These are phyloP conservation scores for Lactuca saligna DNA, from an alignment of 129 eudicot species.

Conservation along the genomic window DNA sequence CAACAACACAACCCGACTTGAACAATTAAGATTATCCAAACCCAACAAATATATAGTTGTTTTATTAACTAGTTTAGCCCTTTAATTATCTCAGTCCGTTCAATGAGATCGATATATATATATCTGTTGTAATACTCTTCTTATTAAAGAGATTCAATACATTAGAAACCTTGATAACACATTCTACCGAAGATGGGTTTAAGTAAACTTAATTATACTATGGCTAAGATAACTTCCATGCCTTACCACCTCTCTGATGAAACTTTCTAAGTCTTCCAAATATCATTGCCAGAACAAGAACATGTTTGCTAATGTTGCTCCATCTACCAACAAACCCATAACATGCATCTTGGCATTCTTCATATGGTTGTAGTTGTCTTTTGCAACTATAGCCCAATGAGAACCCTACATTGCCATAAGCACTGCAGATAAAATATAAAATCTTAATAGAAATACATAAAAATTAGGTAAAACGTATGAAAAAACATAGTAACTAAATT, in stretches of 20 bases:
- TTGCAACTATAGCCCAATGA: constrained; percentile 46
- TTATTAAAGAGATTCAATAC: too few species aligned
- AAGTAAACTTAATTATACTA: background rate
- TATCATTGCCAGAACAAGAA: constrained; percentile 43
- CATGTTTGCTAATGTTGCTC: constrained; percentile 34
- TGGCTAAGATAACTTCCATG: constrained; percentile 16
- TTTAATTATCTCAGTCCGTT: too few species aligned
- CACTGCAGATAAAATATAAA: constrained; percentile 19
- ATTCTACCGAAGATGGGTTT: too few species aligned
- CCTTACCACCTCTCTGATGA: constrained; percentile 35
- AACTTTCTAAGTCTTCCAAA: constrained; percentile 52
- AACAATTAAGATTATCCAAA: too few species aligned
- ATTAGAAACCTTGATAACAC: too few species aligned
- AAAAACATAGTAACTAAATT: background rate
- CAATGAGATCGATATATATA: too few species aligned
- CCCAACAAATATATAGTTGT: too few species aligned
- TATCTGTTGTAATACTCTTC: too few species aligned
- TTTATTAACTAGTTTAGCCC: too few species aligned
- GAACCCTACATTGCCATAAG: constrained; percentile 48
- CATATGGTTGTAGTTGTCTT: constrained; percentile 23
- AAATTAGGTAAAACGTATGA: background rate
- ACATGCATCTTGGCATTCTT: constrained; percentile 26
- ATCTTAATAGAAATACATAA: background rate
- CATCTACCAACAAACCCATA: constrained; percentile 50
- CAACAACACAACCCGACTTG: too few species aligned